These are phyloP conservation scores for Solanum rostratum DNA, from an alignment of 257 asterid genomes.

Conservation along the genomic window DNA sequence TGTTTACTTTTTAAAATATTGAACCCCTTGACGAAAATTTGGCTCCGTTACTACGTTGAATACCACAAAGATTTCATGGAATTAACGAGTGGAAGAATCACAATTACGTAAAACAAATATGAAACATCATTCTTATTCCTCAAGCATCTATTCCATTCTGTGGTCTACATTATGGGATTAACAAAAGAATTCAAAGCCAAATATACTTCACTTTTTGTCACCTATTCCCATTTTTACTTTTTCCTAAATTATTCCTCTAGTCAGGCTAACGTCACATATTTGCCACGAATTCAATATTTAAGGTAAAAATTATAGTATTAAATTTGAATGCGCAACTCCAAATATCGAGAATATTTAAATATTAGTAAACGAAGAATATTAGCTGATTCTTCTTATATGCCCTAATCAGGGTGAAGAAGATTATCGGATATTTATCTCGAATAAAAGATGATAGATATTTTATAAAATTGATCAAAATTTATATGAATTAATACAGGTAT, in stretches of 20 bases:
- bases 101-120: neutral
- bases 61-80: neutral
- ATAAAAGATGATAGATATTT: too few relatives aligned
- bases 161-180: neutral
- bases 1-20: too few relatives aligned
- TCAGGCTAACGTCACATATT: neutral
- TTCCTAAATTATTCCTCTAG: neutral
- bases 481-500: too few relatives aligned
- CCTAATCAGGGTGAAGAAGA: too few relatives aligned
- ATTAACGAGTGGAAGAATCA: neutral
- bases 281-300: neutral
- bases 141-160: neutral
- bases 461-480: too few relatives aligned
- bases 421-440: too few relatives aligned
- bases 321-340: too few relatives aligned
- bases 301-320: neutral
- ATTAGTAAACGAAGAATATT: too few relatives aligned
- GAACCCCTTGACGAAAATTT: too few relatives aligned
- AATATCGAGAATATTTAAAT: too few relatives aligned
- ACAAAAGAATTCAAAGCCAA: neutral
- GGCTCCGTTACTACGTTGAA: neutral
- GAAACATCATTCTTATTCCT: neutral
- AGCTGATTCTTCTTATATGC: too few relatives aligned
- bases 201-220: neutral
- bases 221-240: neutral